Conservation (phyloP, 164 flowering plant genomes). For the Berberis vulgaris region DNA sequence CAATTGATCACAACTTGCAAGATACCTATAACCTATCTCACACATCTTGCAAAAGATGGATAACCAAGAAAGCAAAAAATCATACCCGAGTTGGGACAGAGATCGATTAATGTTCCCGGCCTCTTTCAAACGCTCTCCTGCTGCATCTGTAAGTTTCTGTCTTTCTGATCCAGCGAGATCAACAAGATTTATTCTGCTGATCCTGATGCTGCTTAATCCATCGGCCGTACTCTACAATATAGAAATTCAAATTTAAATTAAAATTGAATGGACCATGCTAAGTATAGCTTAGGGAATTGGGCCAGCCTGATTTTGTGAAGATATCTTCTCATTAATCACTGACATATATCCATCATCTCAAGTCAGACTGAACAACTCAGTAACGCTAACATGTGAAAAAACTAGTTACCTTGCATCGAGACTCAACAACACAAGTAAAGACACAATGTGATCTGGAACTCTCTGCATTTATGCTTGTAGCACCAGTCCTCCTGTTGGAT, state of each 20-base stretch:
- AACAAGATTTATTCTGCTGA: constrained; percentile 92
- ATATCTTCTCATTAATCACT: too few relatives aligned
- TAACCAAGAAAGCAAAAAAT: neutral
- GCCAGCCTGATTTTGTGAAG: too few relatives aligned
- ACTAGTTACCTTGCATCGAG: constrained; percentile 71
- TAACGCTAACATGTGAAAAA: neutral
- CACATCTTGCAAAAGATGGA: too few relatives aligned
- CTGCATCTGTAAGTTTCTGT: constrained; percentile 91
- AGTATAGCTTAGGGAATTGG: too few relatives aligned
- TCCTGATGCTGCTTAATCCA: constrained; percentile 75
- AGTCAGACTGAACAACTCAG: neutral
- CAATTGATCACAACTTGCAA: too few relatives aligned
- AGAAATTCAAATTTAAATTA: neutral
- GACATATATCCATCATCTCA: neutral
- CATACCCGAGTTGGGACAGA: constrained; percentile 98
- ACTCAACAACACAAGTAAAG: constrained; percentile 93
- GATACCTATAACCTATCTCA: too few relatives aligned
- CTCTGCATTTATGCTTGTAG: constrained; percentile 89
- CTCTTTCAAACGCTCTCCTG: constrained; percentile 94
- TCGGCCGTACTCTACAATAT: constrained; percentile 49
- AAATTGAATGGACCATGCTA: too few relatives aligned
- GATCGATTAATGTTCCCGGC: constrained; percentile 97
- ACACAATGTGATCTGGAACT: constrained; percentile 99
- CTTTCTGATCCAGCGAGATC: constrained; percentile 99
- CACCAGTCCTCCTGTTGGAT: constrained; percentile 76